Evolutionary conservation across 305 asterid genomes (phyloP), one percentile per base, ranked within the genome.

Genomic region (Fraxinus baroniana): DNA sequence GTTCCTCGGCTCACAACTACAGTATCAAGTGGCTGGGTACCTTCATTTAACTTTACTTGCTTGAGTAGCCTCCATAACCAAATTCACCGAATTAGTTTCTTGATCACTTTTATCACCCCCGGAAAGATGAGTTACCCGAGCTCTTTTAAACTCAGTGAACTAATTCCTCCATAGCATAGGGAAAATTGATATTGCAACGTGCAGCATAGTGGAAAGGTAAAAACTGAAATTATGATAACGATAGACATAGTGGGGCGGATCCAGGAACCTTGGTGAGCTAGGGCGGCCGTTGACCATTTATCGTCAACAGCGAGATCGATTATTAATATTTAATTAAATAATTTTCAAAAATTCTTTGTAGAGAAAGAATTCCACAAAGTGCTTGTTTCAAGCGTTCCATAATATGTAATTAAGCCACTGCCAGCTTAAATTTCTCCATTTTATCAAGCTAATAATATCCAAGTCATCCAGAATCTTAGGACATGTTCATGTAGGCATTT

Each of bases 381-480:
- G 5, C 57, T 46, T 46, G 57, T 12, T 46, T 55, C 36, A 17
- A 17, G 35, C 5, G 44, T 71, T 78, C 41, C 36, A 83, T 52
- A 64, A 78, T 78, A 6, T n/a, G 18, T 68, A 10, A 12, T 46
- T 37, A 70, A 44, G 30, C 70, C 64, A 35, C 75, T 84, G 66
- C 79, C 35, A 10, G n/a, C 36, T 33, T 57, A 73, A 32, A 26
- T 13, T 52, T 77, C 3, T 32, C 41, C 57, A 10, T 28, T 13
- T 15, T 35, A 77, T 36, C 70, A 55, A 76, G 75, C 79, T 84
- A 35, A n/a, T 22, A 17, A 8, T 57, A 46, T 46, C 57, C 57
- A 35, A 22, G 57, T 75, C 73, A 80, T 72, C 74, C 75, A 32
- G 39, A 22, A 46, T 46, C 13, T 13, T 80, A 71, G 46, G 80